These are phyloP conservation scores for Daldinia bambusicola DNA, from an alignment of 495 filamentous ascomycete species.

Conservation along the genomic window DNA sequence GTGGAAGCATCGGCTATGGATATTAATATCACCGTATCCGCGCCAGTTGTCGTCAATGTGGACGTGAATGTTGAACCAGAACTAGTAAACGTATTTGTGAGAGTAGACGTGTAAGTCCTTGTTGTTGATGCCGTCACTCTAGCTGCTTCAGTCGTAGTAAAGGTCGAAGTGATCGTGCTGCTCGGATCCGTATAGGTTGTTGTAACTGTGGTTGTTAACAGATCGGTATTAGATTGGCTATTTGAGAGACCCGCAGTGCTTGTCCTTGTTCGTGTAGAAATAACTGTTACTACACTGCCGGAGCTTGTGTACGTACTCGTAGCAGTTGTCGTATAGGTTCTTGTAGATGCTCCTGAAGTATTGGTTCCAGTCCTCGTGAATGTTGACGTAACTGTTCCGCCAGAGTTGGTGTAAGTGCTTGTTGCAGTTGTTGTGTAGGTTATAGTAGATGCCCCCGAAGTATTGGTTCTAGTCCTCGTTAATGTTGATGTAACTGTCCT, in stretches of 20 bases:
- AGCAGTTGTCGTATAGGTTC: conserved; percentile 21
- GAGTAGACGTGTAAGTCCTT: conserved; percentile 26
- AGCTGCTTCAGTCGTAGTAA: conserved; percentile 18
- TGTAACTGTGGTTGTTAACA: conserved; percentile 19
- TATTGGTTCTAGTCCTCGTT: background rate
- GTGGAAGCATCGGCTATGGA: background rate
- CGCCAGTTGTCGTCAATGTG: conserved; percentile 10
- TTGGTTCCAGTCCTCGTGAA: conserved; percentile 21
- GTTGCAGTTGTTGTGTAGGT: conserved; percentile 27
- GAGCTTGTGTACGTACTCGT: conserved; percentile 22
- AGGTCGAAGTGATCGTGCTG: conserved; percentile 10
- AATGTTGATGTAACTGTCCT: conserved; percentile 24
- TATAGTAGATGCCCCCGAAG: background rate
- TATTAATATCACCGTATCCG: background rate
- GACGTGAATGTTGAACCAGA: conserved; percentile 15
- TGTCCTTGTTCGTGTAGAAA: conserved; percentile 22
- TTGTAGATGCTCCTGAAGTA: conserved; percentile 3
- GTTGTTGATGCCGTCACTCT: conserved; percentile 2
- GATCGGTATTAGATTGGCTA: background rate
- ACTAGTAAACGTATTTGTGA: conserved; percentile 22
- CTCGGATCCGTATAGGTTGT: conserved; percentile 14
- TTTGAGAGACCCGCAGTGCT: background rate
- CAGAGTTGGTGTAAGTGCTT: conserved; percentile 23
- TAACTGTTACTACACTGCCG: conserved; percentile 21
- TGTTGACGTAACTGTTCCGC: conserved; percentile 26